A percentile compares a stretch with the other conserved stretches of the same genome.
These are phyloP conservation scores for Jaapia argillacea DNA, from an alignment of 768 basidiomycete genomes.

Conservation along the genomic window DNA sequence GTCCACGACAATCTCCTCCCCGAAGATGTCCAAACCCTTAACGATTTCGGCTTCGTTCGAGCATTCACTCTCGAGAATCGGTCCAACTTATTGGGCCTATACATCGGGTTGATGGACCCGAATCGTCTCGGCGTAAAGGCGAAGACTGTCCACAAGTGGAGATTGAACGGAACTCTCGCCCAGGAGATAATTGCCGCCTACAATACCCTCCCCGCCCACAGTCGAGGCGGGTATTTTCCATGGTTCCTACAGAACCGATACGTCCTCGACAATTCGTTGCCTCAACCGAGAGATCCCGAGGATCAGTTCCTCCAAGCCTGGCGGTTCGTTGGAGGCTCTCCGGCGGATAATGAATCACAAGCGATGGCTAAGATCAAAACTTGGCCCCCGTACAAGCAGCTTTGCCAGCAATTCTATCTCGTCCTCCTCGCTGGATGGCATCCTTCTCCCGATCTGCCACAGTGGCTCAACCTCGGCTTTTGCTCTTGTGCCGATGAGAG, in stretches of 20 bases:
- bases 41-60: conserved; percentile 26
- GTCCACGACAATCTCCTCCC: conserved; percentile 17
- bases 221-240: conserved; percentile 21
- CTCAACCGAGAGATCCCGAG: too few species aligned
- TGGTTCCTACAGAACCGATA: conserved; percentile 27
- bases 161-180: conserved; percentile 19
- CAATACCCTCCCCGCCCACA: conserved; percentile 12
- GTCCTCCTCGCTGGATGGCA: background rate
- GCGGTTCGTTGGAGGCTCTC: too few species aligned
- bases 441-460: background rate
- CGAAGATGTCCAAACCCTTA: conserved; percentile 19
- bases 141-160: conserved; percentile 23
- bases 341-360: too few species aligned
- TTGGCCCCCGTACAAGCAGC: background rate
- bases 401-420: conserved; percentile 1
- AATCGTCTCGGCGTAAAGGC: conserved; percentile 12
- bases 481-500: conserved; percentile 2
- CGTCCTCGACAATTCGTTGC: conserved; percentile 19
- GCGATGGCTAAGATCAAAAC: too few species aligned
- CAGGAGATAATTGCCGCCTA: conserved; percentile 22
- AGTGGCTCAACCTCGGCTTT: conserved; percentile 11
- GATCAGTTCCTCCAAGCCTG: too few species aligned
- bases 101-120: conserved; percentile 19
- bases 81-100: conserved; percentile 20
- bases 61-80: conserved; percentile 8